Base-by-base conservation (phyloP, 345 rosid species). In the Citrus mangshanensis region DNA sequence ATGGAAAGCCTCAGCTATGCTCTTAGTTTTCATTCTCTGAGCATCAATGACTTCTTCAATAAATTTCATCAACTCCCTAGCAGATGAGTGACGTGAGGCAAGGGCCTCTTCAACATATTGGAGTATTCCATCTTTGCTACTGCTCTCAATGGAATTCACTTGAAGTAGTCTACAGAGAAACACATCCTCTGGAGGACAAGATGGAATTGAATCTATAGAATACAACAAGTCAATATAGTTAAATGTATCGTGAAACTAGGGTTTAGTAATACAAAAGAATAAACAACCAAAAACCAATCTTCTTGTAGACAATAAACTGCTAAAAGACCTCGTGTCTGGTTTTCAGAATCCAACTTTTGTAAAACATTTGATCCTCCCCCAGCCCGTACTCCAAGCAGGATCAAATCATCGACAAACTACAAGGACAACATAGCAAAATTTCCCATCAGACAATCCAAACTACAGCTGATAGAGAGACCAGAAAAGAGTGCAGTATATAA, bases 361-460 rank as follows among this genome's bases (percentile, higher is more conserved):
- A 91, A 78, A 83, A 78, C 83, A 68, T 84, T 80, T 68, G 72
- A 86, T 66, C 82, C 87, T 16, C 88, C 88, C 68, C 98, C 98
- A 82, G 91, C 94, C 80, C 88, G 89, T 76, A 88, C 83, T 72
- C 92, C 95, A 75, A 95, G 91, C 49, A 93, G 82, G 69, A 91
- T 76, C 80, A 95, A 82, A 85, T 95, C 98, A 89, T 93, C 98
- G 70, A 87, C 93, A 88, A 95, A 88, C 99, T 95, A 85, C 64
- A 86, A n/a, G 67, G 34, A 84, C 55, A 78, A 68, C 16, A 66
- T 61, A 84, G 38, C 22, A 82, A 30, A 32, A 68, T 8, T 10
- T 25, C n/a, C 27, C 28, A 59, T 73, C 28, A 58, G 32, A 38
- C 22, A 37, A 58, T 58, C 59, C 16, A 49, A 49, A 64, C 42